phyloP scores from a whole-genome alignment of 768 basidiomycete genomes.

The Suillus americanus region DNA sequence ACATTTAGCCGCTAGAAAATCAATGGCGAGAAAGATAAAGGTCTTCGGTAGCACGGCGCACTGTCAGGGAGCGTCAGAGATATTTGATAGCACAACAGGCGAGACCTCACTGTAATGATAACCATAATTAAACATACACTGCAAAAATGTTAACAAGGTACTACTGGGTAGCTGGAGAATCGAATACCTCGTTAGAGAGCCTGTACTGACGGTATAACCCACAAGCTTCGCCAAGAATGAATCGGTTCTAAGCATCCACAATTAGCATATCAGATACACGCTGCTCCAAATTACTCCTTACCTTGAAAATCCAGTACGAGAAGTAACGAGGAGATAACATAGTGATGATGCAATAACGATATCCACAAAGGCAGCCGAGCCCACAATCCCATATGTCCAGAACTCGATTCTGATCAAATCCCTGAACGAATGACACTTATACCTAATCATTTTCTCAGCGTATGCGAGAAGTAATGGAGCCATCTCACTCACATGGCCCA shows the following conservation, averaged over 20 bases:
- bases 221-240: not conserved
- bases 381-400: not conserved
- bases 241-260: not conserved
- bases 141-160: not conserved
- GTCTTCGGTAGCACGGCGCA: not conserved
- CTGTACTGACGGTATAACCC: not conserved
- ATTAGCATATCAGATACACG: not conserved
- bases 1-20: not conserved
- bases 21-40: not conserved
- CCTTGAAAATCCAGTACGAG: not conserved
- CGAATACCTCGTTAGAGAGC: not conserved
- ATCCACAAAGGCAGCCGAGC: not conserved
- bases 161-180: not conserved
- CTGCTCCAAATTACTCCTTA: not conserved
- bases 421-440: not conserved
- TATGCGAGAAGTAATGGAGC: not conserved
- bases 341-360: not conserved
- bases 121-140: not conserved
- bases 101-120: not conserved
- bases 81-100: not conserved
- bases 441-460: not conserved
- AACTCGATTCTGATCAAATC: not conserved
- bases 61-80: not conserved
- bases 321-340: not conserved
- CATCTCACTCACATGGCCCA: not conserved